A percentile compares a stretch with the other conserved stretches of the same genome.
These are phyloP conservation scores for Cercospora beticola DNA, from an alignment of 2,329 filamentous ascomycete species.

Conservation along the genomic window DNA sequence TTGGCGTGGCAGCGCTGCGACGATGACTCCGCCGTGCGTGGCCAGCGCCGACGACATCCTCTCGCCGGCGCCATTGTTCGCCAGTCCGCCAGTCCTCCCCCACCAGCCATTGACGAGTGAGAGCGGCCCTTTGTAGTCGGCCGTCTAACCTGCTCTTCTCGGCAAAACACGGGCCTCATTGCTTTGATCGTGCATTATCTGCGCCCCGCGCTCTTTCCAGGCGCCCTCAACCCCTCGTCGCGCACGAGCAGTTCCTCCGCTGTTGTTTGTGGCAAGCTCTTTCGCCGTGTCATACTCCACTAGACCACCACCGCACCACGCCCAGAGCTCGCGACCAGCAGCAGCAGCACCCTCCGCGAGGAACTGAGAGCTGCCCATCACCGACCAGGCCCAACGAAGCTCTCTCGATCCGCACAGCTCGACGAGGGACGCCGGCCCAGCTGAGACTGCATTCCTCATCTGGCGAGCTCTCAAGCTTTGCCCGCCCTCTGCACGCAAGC, in stretches of 20 bases:
- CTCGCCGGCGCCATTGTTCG: background rate
- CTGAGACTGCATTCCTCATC: conserved; percentile 8
- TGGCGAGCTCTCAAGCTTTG: conserved; percentile 5
- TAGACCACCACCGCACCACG: background rate
- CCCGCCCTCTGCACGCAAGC: background rate
- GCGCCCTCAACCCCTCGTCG: background rate
- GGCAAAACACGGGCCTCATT: background rate
- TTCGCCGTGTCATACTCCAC: conserved; percentile 1
- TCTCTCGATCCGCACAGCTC: conserved; percentile 11
- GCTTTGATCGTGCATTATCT: background rate
- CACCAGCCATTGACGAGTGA: background rate
- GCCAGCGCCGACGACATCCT: background rate
- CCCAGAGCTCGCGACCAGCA: background rate
- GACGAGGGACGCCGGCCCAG: conserved; percentile 6
- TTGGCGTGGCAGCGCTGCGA: background rate
- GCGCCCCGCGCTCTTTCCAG: background rate
- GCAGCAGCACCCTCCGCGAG: background rate
- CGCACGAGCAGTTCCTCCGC: conserved; percentile 1
- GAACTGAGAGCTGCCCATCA: background rate
- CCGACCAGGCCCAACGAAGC: background rate
- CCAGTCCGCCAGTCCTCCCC: background rate
- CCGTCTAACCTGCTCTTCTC: background rate
- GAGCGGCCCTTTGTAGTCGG: background rate
- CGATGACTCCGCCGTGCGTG: background rate
- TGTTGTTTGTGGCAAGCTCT: conserved; percentile 3